Evolutionary conservation across 768 basidiomycete genomes (phyloP), one percentile per base, ranked within the genome.

Genomic region (Sarcodon aspratus): DNA sequence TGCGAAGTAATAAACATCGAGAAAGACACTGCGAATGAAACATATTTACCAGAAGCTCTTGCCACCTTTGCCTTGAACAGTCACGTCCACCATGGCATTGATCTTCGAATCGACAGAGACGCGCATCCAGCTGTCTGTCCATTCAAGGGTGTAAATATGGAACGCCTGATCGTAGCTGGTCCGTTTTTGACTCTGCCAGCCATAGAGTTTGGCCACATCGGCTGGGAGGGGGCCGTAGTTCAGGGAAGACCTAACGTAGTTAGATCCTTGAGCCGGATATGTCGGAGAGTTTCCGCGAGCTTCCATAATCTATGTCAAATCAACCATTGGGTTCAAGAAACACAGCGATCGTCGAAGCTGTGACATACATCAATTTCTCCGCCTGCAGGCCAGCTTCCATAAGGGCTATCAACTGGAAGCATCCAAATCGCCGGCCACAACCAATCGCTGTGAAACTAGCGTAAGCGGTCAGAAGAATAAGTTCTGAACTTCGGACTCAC

Each of bases 181-280:
- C 38, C 69, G 73, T 54, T 75, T 68, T 56, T 68, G 61, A 44
- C 63, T 61, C 57, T 65, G 60, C 65, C 68, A 73, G 31, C 74
- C 74, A 56, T 64, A 69, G 44, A 73, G 63, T 51, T 65, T 61
- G 50, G 66, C 66, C 40, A 72, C 56, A 1, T 77, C 57, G 0
- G 63, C 52, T 38, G 65, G 57, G 8, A 77, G 58, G 35, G 76
- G 75, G 2, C 87, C 89, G 65, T 82, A 93, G 61, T 80, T 80
- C 17, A 93, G 64, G 33, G 76, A 70, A 6, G 79, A 73, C 49
- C 80, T 68, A 17, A 73, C 69, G 52, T 66, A 74, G 61, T 74
- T 72, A 49, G 64, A 59, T 45, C 74, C 74, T 54, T 72, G 66
- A 0, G 59, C 66, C 9, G 63, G 50, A 57, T 75, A 70, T 10